Evolutionary conservation across 192 early-diverging fungal genomes (phyloP), one percentile per base, ranked within the genome.

Genomic region (Umbelopsis isabellina): DNA sequence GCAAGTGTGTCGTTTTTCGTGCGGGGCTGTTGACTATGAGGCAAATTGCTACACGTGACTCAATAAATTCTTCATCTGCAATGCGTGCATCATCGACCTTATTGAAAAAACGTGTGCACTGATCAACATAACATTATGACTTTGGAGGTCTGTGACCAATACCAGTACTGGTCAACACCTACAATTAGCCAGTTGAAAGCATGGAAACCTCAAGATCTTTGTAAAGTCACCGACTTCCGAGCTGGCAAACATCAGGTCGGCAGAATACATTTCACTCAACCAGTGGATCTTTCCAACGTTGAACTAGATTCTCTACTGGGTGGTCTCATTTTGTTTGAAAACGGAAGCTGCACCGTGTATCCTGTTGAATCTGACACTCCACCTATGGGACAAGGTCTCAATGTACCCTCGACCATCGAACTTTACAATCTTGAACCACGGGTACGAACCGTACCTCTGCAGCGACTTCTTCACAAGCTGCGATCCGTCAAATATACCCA

Each of bases 301-400:
- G 27, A 27, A 18, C 45, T 86, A 3, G 69, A 72, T 7, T 70
- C 80, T 6, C 94, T 98, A 67, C 84, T 89, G 3, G 96, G 93
- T 21, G 75, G 77, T 16, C 83, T 95, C 25, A 87, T 98, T 33
- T 66, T 89, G 18, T 86, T 98, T 23, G 81, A 79, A 35, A 82
- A 85, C 48, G 87, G 88, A 65, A 80, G 85, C 49, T 86, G 85
- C 76, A 88, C 81, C 2, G 94, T 98, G 7, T 96, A 97, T 75
- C 93, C 92, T 0, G 90, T 93, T 65, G 91, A 93, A 51, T 77
- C 76, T 41, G 82, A 82, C 53, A 95, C 94, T 79, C 91, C 92
- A 53, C 87, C 93, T 9, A 87, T 88, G 25, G 96, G 96, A 13
- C 75, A 87, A 71, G 96, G 95, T 1, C 78, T 98, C 13, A 98